These are phyloP conservation scores for Kwoniella sp. DNA, from an alignment of 768 basidiomycete genomes.

Conservation along the genomic window DNA sequence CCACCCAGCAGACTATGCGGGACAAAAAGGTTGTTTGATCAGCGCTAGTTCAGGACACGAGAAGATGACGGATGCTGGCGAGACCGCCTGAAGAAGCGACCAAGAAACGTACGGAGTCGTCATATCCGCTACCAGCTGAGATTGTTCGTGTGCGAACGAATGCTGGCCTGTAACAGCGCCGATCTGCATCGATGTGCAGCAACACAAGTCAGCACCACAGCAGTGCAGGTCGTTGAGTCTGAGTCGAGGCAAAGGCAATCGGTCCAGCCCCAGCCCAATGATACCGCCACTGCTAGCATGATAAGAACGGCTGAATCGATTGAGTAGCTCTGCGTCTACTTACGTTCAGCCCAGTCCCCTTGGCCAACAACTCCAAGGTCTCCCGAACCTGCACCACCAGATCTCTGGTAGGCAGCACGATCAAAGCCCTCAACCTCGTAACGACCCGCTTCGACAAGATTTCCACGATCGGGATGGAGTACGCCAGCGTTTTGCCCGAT, in stretches of 20 bases:
- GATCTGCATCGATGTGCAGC: constrained; percentile 56
- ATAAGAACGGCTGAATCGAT: neutral
- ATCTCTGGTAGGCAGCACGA: constrained; percentile 92
- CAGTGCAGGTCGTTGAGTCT: too few relatives aligned
- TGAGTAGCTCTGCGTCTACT: too few relatives aligned
- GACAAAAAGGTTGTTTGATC: neutral
- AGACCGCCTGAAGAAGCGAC: too few relatives aligned
- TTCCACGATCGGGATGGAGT: constrained; percentile 90
- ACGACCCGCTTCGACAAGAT: constrained; percentile 72
- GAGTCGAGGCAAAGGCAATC: too few relatives aligned
- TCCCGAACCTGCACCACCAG: constrained; percentile 89
- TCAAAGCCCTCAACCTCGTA: constrained; percentile 80
- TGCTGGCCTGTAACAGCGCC: constrained; percentile 91
- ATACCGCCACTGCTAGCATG: too few relatives aligned
- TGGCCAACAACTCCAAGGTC: constrained; percentile 80
- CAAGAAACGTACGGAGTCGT: constrained; percentile 64
- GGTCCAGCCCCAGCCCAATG: neutral
- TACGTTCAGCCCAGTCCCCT: constrained; percentile 85
- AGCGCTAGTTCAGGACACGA: neutral
- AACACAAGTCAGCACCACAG: neutral
- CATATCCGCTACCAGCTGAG: constrained; percentile 70
- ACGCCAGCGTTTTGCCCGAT: constrained; percentile 96
- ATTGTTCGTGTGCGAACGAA: constrained; percentile 88
- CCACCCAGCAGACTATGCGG: constrained; percentile 71
- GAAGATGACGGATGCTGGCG: too few relatives aligned